phyloP scores from a whole-genome alignment of 2,329 filamentous ascomycete genomes.

The Fusarium nygamai region DNA sequence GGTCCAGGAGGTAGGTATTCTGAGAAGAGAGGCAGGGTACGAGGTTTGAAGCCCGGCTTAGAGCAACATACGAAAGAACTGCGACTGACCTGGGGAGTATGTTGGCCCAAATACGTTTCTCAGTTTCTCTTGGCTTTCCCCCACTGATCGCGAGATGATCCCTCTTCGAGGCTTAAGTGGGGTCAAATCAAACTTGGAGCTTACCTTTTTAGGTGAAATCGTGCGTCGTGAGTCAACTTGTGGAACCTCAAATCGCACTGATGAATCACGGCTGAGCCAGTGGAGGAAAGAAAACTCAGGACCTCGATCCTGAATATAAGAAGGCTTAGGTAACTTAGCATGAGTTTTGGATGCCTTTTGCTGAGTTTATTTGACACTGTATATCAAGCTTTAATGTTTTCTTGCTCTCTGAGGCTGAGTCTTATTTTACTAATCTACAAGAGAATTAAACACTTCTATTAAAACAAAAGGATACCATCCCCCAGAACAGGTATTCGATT shows the following conservation, averaged over 20 bases:
- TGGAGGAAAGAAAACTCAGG: too few species aligned
- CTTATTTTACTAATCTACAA: too few species aligned
- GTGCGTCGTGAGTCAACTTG: not conserved
- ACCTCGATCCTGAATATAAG: too few species aligned
- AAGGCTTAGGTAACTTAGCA: too few species aligned
- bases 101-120: not conserved
- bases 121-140: not conserved
- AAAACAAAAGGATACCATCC: too few species aligned
- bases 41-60: rapidly evolving
- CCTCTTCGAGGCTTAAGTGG: not conserved
- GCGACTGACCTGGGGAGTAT: rapidly evolving
- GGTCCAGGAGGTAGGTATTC: rapidly evolving
- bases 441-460: too few species aligned
- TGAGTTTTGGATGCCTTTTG: too few species aligned
- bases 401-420: too few species aligned
- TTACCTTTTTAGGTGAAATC: not conserved
- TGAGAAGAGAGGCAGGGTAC: not conserved
- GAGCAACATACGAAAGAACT: rapidly evolving
- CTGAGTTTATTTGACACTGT: too few species aligned
- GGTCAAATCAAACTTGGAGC: too few species aligned
- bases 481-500: too few species aligned
- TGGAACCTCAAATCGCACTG: not conserved
- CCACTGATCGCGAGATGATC: not conserved
- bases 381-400: too few species aligned
- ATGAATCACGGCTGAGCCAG: not conserved